Conservation (phyloP, 2,329 filamentous ascomycete species). For the Epichloe festucae region DNA sequence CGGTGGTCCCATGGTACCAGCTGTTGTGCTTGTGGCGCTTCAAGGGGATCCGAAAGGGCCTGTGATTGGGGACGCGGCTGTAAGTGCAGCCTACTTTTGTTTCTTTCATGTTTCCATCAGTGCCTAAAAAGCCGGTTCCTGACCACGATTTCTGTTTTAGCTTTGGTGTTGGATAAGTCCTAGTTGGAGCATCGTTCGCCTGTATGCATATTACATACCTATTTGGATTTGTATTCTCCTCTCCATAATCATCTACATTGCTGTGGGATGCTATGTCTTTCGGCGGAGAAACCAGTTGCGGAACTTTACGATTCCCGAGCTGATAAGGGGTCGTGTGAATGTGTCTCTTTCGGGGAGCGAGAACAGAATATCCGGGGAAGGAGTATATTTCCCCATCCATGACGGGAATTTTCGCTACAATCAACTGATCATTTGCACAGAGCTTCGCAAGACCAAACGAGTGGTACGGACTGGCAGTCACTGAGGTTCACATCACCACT, state of each 20-base stretch:
- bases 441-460: constrained; percentile 15
- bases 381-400: constrained; percentile 12
- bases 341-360: constrained; percentile 15
- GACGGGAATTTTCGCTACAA: not conserved
- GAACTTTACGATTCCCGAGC: constrained; percentile 25
- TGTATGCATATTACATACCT: constrained; percentile 47
- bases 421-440: constrained; percentile 7
- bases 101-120: not conserved
- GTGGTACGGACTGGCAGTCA: constrained; percentile 35
- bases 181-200: constrained; percentile 40
- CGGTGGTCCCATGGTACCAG: constrained; percentile 54
- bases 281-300: constrained; percentile 42
- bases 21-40: constrained; percentile 52
- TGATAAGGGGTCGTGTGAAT: constrained; percentile 11
- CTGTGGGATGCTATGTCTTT: constrained; percentile 46
- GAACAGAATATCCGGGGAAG: constrained; percentile 20
- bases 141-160: too few species aligned
- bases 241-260: constrained; percentile 41
- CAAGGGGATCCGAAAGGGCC: constrained; percentile 22
- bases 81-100: constrained; percentile 17
- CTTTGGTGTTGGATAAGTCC: constrained; percentile 49
- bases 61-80: constrained; percentile 43
- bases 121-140: constrained; percentile 17
- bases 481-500: constrained; percentile 33
- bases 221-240: constrained; percentile 46